These are phyloP conservation scores for Collariella sp. DNA, from an alignment of 495 filamentous ascomycete genomes.

Conservation along the genomic window DNA sequence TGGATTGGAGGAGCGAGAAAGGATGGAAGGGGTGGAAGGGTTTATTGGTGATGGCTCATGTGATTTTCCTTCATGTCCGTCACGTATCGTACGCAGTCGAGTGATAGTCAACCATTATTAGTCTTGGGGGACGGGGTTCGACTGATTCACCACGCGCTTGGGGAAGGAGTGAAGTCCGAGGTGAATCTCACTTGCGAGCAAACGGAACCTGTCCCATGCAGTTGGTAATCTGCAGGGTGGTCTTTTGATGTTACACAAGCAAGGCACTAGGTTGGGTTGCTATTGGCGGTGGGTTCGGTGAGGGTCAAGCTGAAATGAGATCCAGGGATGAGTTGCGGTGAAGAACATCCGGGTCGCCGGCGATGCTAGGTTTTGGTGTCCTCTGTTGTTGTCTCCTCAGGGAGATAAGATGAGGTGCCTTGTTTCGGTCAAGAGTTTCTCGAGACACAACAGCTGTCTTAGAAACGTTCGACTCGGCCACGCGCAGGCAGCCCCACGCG, in stretches of 20 bases:
- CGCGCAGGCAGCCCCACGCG: too few species aligned
- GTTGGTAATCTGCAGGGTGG: background rate
- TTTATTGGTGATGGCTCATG: constrained; percentile 15
- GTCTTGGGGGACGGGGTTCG: background rate
- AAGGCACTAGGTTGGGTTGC: background rate
- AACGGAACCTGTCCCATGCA: background rate
- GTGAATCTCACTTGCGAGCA: background rate
- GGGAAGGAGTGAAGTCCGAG: background rate
- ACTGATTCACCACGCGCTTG: background rate
- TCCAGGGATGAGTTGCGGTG: constrained; percentile 2
- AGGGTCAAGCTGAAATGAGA: background rate
- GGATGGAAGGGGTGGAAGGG: background rate
- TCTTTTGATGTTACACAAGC: background rate
- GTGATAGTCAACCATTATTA: too few species aligned
- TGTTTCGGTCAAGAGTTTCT: too few species aligned
- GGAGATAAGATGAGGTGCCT: too few species aligned
- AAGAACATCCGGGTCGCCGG: background rate
- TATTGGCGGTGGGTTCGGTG: background rate
- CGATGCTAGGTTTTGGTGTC: too few species aligned
- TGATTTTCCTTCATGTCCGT: constrained; percentile 8
- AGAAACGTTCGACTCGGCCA: too few species aligned
- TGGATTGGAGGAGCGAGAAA: too few species aligned
- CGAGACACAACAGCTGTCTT: too few species aligned
- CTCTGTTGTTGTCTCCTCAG: too few species aligned
- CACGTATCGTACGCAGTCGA: background rate